A percentile compares a stretch with the other conserved stretches of the same genome.
These are phyloP conservation scores for Hemisphaericaspora lyxosophila DNA, from an alignment of 1,139 yeast species.

Conservation along the genomic window DNA sequence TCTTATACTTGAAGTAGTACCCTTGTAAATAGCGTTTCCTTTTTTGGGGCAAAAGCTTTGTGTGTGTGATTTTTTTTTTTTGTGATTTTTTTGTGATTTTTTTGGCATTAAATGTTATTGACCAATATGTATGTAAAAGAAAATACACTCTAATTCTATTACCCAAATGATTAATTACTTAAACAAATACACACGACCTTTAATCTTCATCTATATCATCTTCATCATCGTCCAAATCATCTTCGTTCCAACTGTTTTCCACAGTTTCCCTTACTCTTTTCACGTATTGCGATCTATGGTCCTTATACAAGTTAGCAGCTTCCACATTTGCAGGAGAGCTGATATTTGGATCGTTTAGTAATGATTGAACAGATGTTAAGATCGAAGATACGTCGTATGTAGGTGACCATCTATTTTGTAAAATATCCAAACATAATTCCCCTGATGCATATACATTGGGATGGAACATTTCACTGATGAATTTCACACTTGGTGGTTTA, in stretches of 20 bases:
- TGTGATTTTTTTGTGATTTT: neutral
- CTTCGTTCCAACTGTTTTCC: constrained; percentile 80
- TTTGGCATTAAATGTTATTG: constrained; percentile 1
- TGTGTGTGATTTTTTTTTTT: no score
- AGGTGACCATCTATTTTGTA: constrained; percentile 98
- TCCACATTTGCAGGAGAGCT: constrained; percentile 98
- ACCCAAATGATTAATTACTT: neutral
- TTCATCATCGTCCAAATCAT: constrained; percentile 61
- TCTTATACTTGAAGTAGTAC: no score
- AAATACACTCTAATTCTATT: constrained; percentile 1
- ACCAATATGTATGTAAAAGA: neutral
- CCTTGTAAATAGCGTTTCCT: no score
- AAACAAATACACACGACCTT: neutral
- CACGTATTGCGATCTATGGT: constrained; percentile 88
- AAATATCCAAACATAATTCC: constrained; percentile 90
- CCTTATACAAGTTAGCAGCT: constrained; percentile 93
- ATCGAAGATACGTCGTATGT: constrained; percentile 98
- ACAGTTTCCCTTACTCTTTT: constrained; percentile 93
- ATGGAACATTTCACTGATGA: constrained; percentile 93
- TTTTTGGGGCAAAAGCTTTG: no score
- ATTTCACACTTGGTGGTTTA: constrained; percentile 91
- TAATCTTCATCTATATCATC: constrained; percentile 45
- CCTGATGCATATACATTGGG: constrained; percentile 97
- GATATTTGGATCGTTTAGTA: constrained; percentile 93
- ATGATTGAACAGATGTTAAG: constrained; percentile 80